Evolutionary conservation across 192 early-diverging fungal genomes (phyloP), one percentile per base, ranked within the genome.

Genomic region (Coemansia sp.): DNA sequence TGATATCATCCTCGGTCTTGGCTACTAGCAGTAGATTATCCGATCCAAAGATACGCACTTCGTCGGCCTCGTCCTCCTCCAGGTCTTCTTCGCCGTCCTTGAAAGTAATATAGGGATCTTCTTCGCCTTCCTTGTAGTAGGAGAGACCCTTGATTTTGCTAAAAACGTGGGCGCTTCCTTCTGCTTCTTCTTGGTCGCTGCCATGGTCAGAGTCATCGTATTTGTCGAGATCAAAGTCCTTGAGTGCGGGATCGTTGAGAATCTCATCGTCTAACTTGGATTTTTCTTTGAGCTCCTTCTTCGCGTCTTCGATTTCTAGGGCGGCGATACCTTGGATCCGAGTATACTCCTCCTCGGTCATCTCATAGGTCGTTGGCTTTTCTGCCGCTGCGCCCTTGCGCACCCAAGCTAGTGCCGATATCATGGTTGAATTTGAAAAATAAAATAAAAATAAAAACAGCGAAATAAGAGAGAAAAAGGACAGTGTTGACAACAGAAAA

Each of bases 1-100:
- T 95, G 35, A 99, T 89, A 23, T 98, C 95, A 78, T 99, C 97
- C 75, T 98, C 96, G 14, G 98, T 99, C 80, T 93, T 95, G 60
- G 94, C 94, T 6, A 93, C 94, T 32, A 99, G 68, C 23, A 99
- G 77, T 64, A 99, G 57, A 73, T 93, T 95, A 74, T 99, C 97
- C 0, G 91, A 86, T 1, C 86, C 71, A 37, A 92, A 77, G 47
- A 99, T 86, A 72, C 78, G 69, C 74, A 94, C 84, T 70, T 98
- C 98, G 11, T 91, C 91, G 3, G 89, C 78, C 72, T 98, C 96
- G 11, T 92, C 92, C 11, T 89, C 87, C 40, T 64, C 64, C 32
- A 14, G 43, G 0, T 37, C n/a, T 17, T 73, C 72, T 1, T 82
- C 90, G 16, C 79, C 86, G 59, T 91, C 90, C 32, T 88, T 85